Conservation (phyloP, 2,329 filamentous ascomycete species). For the Westerdykella sp. region DNA sequence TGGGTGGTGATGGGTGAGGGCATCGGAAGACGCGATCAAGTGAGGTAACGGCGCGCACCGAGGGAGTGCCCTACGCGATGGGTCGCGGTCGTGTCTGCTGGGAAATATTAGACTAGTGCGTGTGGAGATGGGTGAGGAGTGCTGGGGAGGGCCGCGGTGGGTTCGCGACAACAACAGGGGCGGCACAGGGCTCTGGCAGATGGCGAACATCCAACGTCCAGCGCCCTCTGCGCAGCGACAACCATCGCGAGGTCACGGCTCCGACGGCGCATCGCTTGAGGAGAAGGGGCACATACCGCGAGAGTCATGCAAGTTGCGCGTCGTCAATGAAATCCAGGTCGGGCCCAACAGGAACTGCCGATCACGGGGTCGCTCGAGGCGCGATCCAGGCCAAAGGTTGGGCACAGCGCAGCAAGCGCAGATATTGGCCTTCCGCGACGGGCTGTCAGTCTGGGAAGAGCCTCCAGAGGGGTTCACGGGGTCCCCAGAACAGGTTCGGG, state of each 20-base stretch:
- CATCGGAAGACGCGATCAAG: slow-evolving; percentile 22
- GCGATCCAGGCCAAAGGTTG: slow-evolving; percentile 20
- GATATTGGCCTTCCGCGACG: slow-evolving; percentile 31
- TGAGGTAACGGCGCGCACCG: neutral
- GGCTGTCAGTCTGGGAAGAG: slow-evolving; percentile 1
- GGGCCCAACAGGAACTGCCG: slow-evolving; percentile 24
- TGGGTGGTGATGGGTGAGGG: slow-evolving; percentile 29
- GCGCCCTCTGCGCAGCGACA: slow-evolving; percentile 9
- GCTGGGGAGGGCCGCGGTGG: slow-evolving; percentile 20
- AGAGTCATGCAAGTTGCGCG: slow-evolving; percentile 35
- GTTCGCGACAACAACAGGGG: slow-evolving; percentile 23
- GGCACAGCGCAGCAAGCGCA: slow-evolving; percentile 23
- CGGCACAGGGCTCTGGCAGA: slow-evolving; percentile 8
- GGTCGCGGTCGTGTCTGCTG: too few species aligned
- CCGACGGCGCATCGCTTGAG: neutral
- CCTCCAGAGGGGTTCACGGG: neutral
- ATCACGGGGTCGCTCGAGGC: slow-evolving; percentile 13
- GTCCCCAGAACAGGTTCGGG: slow-evolving; percentile 14
- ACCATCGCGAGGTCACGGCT: too few species aligned
- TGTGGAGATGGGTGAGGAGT: slow-evolving; percentile 12
- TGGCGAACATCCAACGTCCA: neutral
- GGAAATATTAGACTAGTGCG: too few species aligned
- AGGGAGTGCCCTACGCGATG: neutral
- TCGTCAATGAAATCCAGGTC: slow-evolving; percentile 22
- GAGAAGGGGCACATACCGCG: slow-evolving; percentile 31